phyloP scores from a whole-genome alignment of 169 alveolate genomes.

The Perkinsus olseni region DNA sequence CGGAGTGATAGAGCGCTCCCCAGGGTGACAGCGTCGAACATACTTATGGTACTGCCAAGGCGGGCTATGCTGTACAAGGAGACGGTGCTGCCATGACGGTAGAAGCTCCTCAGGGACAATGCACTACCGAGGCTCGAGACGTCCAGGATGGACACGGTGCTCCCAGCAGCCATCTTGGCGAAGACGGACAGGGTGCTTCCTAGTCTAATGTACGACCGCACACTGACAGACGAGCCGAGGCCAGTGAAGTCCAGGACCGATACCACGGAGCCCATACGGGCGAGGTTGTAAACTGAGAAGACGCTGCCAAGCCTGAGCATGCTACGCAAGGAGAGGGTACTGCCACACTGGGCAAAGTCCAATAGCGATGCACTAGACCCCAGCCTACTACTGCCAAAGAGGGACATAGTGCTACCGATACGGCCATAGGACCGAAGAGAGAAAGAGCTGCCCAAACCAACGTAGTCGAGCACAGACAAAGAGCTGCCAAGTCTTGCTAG shows the following conservation, averaged over 20 bases:
- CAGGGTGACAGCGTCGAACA: neutral
- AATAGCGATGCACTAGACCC: neutral
- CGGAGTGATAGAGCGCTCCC: neutral
- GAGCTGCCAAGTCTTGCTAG: neutral
- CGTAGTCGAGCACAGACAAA: neutral
- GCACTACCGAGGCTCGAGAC: neutral
- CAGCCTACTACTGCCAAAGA: neutral
- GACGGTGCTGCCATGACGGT: neutral
- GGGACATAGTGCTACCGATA: conserved; percentile 26
- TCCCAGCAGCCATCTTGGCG: conserved; percentile 4
- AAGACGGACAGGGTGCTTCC: conserved; percentile 7
- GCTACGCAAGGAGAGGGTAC: neutral
- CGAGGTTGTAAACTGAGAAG: conserved; percentile 9
- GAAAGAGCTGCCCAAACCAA: neutral
- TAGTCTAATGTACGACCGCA: neutral
- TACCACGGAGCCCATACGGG: neutral
- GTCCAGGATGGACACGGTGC: neutral
- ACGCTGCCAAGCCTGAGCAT: neutral
- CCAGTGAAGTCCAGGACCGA: conserved; percentile 10
- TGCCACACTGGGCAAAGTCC: neutral
- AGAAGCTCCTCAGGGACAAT: neutral
- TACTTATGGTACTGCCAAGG: neutral
- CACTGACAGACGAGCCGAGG: neutral
- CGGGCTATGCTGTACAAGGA: neutral
- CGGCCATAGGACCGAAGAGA: neutral